A percentile compares a stretch with the other conserved stretches of the same genome.
Evolutionary conservation across 345 rosid genomes (phyloP).

Genomic region (Limnanthes douglasii): DNA sequence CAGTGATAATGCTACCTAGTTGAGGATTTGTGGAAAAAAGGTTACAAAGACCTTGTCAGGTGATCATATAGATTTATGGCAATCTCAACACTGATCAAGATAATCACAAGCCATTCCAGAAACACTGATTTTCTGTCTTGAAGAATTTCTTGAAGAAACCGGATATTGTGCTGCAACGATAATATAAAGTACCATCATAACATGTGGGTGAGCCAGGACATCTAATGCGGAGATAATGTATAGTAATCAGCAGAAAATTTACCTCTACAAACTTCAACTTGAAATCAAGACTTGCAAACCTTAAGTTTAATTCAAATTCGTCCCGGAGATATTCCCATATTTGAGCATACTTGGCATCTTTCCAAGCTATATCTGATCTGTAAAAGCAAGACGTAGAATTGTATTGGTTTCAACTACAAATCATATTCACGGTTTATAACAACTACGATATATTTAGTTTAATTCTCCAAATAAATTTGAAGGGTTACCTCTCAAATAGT

Average conservation of each 20-base stretch:
- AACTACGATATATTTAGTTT: no score
- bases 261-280: slow-evolving; percentile 72
- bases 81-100: slow-evolving; percentile 47
- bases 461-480: no score
- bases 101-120: slow-evolving; percentile 64
- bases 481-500: slow-evolving; percentile 73
- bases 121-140: slow-evolving; percentile 70
- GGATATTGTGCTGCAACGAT: slow-evolving; percentile 52
- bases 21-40: neutral
- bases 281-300: slow-evolving; percentile 61
- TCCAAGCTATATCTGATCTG: slow-evolving; percentile 85
- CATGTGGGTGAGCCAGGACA: neutral
- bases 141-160: slow-evolving; percentile 68
- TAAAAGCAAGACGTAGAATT: slow-evolving; percentile 7
- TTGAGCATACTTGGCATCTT: slow-evolving; percentile 60
- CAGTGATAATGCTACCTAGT: no score
- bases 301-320: slow-evolving; percentile 49
- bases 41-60: slow-evolving; percentile 14
- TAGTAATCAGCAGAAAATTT: no score
- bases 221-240: no score
- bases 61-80: slow-evolving; percentile 41
- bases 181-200: neutral
- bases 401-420: neutral
- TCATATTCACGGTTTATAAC: no score
- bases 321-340: slow-evolving; percentile 63